Conservation (phyloP, 129 eudicot genomes). For the Flaveria trinervia region DNA sequence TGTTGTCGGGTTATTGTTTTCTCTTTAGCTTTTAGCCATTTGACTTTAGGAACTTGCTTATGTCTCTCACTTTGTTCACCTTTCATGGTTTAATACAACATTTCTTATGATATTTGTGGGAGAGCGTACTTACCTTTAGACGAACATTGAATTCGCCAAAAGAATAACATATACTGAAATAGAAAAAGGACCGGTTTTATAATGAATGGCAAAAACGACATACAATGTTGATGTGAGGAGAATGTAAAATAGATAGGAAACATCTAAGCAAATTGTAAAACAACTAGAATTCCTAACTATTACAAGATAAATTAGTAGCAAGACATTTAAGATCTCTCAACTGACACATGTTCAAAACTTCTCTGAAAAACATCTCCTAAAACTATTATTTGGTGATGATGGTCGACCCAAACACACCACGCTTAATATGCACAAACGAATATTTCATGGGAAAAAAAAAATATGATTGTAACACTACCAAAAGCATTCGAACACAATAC, state of each 20-base stretch:
- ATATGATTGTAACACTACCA: too few relatives aligned
- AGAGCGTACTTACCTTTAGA: background rate
- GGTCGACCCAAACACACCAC: too few relatives aligned
- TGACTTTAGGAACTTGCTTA: background rate
- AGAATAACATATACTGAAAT: background rate
- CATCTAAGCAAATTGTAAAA: background rate
- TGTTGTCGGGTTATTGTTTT: too few relatives aligned
- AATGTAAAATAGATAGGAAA: slow-evolving; percentile 32
- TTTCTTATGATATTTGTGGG: background rate
- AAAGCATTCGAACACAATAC: too few relatives aligned
- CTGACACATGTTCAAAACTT: too few relatives aligned
- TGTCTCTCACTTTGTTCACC: background rate
- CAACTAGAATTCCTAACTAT: too few relatives aligned
- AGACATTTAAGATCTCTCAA: too few relatives aligned
- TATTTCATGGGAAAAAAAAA: too few relatives aligned
- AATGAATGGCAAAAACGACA: background rate
- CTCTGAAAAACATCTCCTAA: too few relatives aligned
- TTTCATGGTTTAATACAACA: background rate
- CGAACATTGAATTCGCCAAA: background rate
- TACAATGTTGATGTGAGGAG: background rate
- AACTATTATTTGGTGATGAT: too few relatives aligned
- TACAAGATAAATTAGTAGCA: too few relatives aligned
- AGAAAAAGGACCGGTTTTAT: background rate
- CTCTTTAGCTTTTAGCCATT: background rate
- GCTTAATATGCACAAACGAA: too few relatives aligned